These are phyloP conservation scores for Neostapfia colusana DNA, from an alignment of 176 grass and related monocot species.

Conservation along the genomic window DNA sequence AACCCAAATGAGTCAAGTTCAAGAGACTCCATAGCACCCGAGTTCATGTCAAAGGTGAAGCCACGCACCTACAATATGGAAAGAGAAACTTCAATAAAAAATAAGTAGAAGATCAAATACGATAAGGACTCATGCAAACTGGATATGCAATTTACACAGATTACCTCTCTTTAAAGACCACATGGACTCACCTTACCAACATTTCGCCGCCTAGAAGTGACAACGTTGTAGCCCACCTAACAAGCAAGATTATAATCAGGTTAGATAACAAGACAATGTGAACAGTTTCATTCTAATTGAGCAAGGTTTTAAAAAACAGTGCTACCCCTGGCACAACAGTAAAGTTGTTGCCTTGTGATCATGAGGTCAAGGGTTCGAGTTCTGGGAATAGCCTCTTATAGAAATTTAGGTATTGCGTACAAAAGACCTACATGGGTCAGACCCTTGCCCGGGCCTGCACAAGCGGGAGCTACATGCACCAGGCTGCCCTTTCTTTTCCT, in stretches of 20 bases:
- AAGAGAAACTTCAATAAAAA: constrained; percentile 4
- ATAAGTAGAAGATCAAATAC: background rate
- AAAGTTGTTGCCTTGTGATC: no score
- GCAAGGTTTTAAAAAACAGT: no score
- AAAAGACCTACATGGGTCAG: no score
- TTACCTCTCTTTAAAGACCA: constrained; percentile 43
- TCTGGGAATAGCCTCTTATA: no score
- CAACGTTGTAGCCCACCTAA: constrained; percentile 86
- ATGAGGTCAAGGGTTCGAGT: no score
- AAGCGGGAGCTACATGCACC: no score
- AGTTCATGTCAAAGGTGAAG: constrained; percentile 87
- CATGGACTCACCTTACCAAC: constrained; percentile 79
- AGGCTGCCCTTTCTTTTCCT: no score
- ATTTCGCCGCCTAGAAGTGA: constrained; percentile 63
- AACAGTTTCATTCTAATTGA: background rate
- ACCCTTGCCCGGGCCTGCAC: no score
- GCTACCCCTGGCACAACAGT: no score
- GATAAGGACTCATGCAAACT: background rate
- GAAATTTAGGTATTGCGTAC: no score
- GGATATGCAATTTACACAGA: constrained; percentile 11
- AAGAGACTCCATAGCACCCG: constrained; percentile 79
- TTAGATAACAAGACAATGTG: constrained; percentile 10
- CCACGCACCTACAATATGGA: constrained; percentile 70
- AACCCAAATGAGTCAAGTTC: constrained; percentile 93
- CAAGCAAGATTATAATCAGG: constrained; percentile 20